A percentile compares a stretch with the other conserved stretches of the same genome.
phyloP scores from a whole-genome alignment of 169 alveolate genomes.

The Cryptosporidium muris region DNA sequence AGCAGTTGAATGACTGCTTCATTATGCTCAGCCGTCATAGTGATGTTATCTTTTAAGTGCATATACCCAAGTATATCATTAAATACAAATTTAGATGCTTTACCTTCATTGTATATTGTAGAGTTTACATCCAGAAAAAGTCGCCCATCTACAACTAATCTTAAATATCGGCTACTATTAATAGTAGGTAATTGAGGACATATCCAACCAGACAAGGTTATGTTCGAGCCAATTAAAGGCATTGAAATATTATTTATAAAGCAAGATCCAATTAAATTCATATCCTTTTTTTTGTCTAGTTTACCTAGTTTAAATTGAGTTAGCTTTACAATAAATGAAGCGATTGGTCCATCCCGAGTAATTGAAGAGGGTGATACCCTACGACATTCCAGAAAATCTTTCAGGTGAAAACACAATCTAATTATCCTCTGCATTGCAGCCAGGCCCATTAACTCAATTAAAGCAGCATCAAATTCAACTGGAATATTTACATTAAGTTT shows the following conservation, averaged over 20 bases:
- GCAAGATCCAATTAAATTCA: not conserved
- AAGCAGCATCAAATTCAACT: conserved; percentile 21
- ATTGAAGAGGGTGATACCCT: conserved; percentile 14
- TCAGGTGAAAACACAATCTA: conserved; percentile 24
- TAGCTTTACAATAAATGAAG: conserved; percentile 22
- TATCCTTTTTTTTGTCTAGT: not conserved
- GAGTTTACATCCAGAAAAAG: conserved; percentile 18
- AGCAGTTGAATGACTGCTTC: conserved; percentile 17
- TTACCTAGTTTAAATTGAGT: not conserved
- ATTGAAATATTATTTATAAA: not conserved
- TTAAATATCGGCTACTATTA: not conserved
- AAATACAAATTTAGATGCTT: conserved; percentile 15
- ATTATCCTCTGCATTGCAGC: conserved; percentile 65
- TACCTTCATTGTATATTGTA: conserved; percentile 4
- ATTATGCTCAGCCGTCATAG: conserved; percentile 9
- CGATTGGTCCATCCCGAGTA: conserved; percentile 56
- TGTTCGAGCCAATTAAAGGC: not conserved
- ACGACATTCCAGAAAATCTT: conserved; percentile 23
- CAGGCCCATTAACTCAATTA: conserved; percentile 53
- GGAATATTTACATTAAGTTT: conserved; percentile 4
- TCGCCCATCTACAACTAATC: conserved; percentile 60
- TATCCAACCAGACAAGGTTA: conserved; percentile 1
- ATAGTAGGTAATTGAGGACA: not conserved
- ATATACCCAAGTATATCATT: conserved; percentile 37
- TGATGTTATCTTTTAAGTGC: conserved; percentile 2